Evolutionary conservation across 108 stramenopile species (phyloP), one percentile per base, ranked within the genome.

Genomic region (Cylindrotheca fusiformis): DNA sequence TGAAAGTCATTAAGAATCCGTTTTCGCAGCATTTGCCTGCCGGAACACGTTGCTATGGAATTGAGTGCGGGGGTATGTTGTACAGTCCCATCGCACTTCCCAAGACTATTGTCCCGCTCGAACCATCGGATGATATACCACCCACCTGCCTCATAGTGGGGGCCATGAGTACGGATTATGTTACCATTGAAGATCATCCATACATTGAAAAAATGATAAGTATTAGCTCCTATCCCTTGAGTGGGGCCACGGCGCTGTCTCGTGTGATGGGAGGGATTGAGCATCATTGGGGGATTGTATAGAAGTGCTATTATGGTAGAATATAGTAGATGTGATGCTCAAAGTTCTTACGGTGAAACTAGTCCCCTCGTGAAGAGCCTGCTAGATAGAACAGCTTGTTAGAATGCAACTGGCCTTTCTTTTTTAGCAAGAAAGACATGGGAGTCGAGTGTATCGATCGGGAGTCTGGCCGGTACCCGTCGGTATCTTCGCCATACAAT

Each of bases 1-100:
- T 99, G 71, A 96, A 93, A 67, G 96, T 99, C 18, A 92, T 99
- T 63, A 98, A 98, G 67, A 98, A 98, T 82, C 98, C 97, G 4
- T 82, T 97, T 55, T 87, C 95, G 29, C 87, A 95, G 50, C 95
- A 99, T 73, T 80, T 99, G 36, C 97, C 97, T 22, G 79, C 97
- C 1, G 98, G 96, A 29, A 85, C 87, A 31, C 78, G 86, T 52
- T 86, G 87, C 32, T 97, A 87, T 79, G 97, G 95, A 27, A 78
- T 93, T 72, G 75, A 73, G 1, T 85, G 78, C 57, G 75, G 88
- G 73, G 97, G 97, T 0, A 82, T 72, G 10, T 65, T 96, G 32
- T 95, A 97, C 71, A 85, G 78, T 73, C 97, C 97, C 6, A 74
- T 74, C 22, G 71, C 80, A 28, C 73, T 98, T 70, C 92, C 94